A percentile compares a stretch with the other conserved stretches of the same genome.
phyloP scores from a whole-genome alignment of 768 basidiomycete species.

The Amylocystis lapponica region DNA sequence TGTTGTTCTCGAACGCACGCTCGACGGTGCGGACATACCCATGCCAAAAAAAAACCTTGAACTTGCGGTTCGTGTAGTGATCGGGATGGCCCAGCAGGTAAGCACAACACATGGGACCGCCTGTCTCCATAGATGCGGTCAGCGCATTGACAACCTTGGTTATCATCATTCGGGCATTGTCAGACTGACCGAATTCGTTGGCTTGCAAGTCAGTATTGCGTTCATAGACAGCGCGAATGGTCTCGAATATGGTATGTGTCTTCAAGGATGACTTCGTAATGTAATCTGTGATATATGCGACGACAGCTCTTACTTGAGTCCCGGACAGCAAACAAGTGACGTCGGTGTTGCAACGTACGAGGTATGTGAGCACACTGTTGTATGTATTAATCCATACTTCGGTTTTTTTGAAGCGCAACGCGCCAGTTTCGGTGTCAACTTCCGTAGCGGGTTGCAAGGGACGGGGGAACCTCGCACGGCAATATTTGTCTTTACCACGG shows the following conservation, averaged over 20 bases:
- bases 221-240: slow-evolving; percentile 19
- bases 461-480: slow-evolving; percentile 32
- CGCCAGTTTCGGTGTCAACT: slow-evolving; percentile 27
- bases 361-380: slow-evolving; percentile 25
- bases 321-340: slow-evolving; percentile 32
- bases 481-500: slow-evolving; percentile 24
- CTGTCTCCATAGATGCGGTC: slow-evolving; percentile 31
- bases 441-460: slow-evolving; percentile 15
- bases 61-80: slow-evolving; percentile 31
- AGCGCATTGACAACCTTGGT: slow-evolving; percentile 33
- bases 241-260: slow-evolving; percentile 32
- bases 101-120: slow-evolving; percentile 30
- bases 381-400: slow-evolving; percentile 35
- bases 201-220: slow-evolving; percentile 18
- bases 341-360: slow-evolving; percentile 34
- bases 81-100: slow-evolving; percentile 33
- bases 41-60: slow-evolving; percentile 30
- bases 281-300: slow-evolving; percentile 37
- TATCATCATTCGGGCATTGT: slow-evolving; percentile 26
- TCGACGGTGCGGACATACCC: slow-evolving; percentile 13
- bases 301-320: slow-evolving; percentile 32
- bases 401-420: slow-evolving; percentile 21
- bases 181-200: not conserved
- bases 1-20: slow-evolving; percentile 11
- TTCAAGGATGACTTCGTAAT: slow-evolving; percentile 36